Evolutionary conservation across 768 basidiomycete genomes (phyloP).

Genomic region (Panus rudis): DNA sequence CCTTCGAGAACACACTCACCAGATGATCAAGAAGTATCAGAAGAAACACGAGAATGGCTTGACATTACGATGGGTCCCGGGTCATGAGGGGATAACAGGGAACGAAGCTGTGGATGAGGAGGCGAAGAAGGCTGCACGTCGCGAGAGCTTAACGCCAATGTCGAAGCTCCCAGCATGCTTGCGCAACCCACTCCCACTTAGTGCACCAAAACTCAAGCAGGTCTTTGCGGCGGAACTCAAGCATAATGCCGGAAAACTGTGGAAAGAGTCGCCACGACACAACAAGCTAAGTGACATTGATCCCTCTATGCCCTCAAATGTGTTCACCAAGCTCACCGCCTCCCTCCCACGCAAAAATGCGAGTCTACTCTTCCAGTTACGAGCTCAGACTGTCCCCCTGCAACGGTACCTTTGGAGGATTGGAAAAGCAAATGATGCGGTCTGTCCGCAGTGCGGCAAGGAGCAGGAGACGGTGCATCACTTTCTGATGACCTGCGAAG

Average conservation of each 20-base stretch:
- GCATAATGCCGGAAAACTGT: neutral
- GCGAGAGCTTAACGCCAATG: neutral
- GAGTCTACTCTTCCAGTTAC: neutral
- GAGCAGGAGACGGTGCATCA: too few relatives aligned
- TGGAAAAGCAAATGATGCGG: too few relatives aligned
- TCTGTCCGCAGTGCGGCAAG: too few relatives aligned
- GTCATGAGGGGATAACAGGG: slow-evolving; percentile 14
- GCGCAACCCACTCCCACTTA: neutral
- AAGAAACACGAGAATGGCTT: too few relatives aligned
- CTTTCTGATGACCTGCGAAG: too few relatives aligned
- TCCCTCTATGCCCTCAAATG: neutral
- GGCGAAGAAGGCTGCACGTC: slow-evolving; percentile 18
- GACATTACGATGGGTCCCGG: slow-evolving; percentile 23
- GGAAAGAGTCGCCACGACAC: neutral
- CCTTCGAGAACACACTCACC: slow-evolving; percentile 9
- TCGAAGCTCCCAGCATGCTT: neutral
- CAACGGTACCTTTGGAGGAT: neutral
- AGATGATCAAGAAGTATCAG: too few relatives aligned
- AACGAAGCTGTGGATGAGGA: slow-evolving; percentile 16
- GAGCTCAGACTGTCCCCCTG: neutral
- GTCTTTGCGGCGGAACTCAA: neutral
- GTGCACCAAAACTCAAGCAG: neutral
- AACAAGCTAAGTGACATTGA: neutral
- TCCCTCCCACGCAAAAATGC: neutral
- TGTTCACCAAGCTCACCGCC: neutral